These are phyloP conservation scores for Dothistroma septosporum DNA, from an alignment of 2,329 filamentous ascomycete genomes.

Conservation along the genomic window DNA sequence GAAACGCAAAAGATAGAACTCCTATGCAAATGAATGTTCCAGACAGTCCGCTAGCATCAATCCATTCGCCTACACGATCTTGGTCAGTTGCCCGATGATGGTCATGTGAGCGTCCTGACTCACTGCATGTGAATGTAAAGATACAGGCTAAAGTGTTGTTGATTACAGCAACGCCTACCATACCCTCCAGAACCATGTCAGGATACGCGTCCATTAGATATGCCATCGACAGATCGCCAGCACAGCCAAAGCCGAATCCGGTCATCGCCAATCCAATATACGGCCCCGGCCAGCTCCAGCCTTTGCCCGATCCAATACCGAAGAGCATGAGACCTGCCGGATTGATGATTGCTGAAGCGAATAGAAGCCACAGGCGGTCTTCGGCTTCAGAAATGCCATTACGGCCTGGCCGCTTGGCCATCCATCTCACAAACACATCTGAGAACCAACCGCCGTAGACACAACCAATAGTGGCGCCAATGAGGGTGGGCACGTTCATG, in stretches of 20 bases:
- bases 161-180: constrained; percentile 56
- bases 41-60: constrained; percentile 44
- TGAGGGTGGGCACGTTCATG: constrained; percentile 55
- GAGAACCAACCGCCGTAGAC: constrained; percentile 56
- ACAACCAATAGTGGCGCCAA: constrained; percentile 54
- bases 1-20: constrained; percentile 49
- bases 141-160: constrained; percentile 55
- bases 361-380: constrained; percentile 51
- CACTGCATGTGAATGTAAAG: constrained; percentile 47
- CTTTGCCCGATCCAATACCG: constrained; percentile 49
- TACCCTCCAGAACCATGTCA: constrained; percentile 55
- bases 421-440: constrained; percentile 54
- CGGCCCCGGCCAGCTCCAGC: constrained; percentile 51
- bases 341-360: constrained; percentile 48
- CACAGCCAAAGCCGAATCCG: constrained; percentile 57
- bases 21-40: constrained; percentile 53
- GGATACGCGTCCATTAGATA: constrained; percentile 56
- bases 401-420: constrained; percentile 46
- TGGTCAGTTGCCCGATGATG: neutral
- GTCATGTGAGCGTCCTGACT: neutral
- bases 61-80: constrained; percentile 37
- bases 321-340: constrained; percentile 53
- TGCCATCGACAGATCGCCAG: constrained; percentile 50
- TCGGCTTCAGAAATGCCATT: constrained; percentile 55
- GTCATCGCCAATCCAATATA: constrained; percentile 56